A percentile compares a stretch with the other conserved stretches of the same genome.
Conservation (phyloP, 176 grass and related monocot genomes). For the Miscanthus lutarioriparius region DNA sequence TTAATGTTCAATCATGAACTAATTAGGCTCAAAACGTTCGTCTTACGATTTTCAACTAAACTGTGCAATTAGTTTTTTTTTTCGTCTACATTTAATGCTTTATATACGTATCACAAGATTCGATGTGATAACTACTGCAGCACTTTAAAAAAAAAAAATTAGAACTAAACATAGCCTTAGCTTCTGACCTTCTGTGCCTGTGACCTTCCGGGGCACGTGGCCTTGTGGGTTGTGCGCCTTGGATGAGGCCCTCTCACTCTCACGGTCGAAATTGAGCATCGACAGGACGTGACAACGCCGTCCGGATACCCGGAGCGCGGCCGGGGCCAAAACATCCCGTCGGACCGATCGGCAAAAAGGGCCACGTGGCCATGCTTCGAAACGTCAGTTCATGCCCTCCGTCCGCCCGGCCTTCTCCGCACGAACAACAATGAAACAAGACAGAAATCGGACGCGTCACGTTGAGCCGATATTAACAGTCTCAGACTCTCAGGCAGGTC, state of each 20-base stretch:
- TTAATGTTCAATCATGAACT: too few relatives aligned
- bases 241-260: neutral
- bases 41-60: too few relatives aligned
- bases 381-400: neutral
- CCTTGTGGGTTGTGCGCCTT: neutral
- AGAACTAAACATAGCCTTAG: too few relatives aligned
- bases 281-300: slow-evolving; percentile 35
- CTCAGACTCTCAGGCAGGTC: too few relatives aligned
- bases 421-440: neutral
- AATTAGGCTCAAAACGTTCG: too few relatives aligned
- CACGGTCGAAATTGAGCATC: neutral
- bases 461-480: neutral
- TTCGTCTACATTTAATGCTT: too few relatives aligned
- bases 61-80: too few relatives aligned
- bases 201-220: neutral
- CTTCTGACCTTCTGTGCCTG: too few relatives aligned
- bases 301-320: slow-evolving; percentile 6
- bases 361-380: neutral
- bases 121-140: too few relatives aligned
- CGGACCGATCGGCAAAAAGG: neutral
- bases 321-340: slow-evolving; percentile 29
- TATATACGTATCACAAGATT: too few relatives aligned
- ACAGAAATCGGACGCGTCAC: neutral
- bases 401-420: neutral
- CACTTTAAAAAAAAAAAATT: too few relatives aligned